Base-by-base conservation (phyloP, 805 yeast genomes). In the Gaillardinia entomophila region DNA sequence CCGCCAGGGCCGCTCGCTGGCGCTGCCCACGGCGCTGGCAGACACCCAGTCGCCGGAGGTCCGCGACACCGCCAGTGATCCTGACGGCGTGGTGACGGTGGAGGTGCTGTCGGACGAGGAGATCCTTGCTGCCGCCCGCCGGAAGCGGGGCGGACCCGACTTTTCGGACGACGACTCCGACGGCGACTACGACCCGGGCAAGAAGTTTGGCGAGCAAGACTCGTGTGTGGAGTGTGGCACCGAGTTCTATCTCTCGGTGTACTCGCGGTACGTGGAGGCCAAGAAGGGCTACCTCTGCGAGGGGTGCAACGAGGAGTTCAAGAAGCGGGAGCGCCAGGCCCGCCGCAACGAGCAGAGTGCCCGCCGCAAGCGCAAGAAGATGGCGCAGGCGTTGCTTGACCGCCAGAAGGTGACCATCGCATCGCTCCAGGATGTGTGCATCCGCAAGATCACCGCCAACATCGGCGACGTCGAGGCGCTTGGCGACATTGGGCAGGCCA, bases 351-450 rank as follows among this genome's bases (percentile, higher is more conserved):
- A 79, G 55, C 49, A 78, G 15, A 71, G 73, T 33, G 85, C 84
- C 12, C 67, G 92, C 32, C 82, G 82, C 51, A 74, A 75, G 45
- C 73, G 95, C 37, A 84, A 83, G 62, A 78, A 77, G 59, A 63
- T 82, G 29, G 96, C 97, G 1, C 83, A 80, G 35, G 94, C 96
- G 3, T 66, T 92, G 27, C 63, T 92, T 31, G 89, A 92, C 47
- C 73, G 78, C 48, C 72, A 76, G 35, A 77, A 75, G 15, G 76
- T 73, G 23, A 67, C 61, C 33, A 53, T 84, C 4, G 82, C 94
- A 2, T 69, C 83, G 7, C 63, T 92, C 26, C 97, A 88, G 56
- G 96, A 88, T 43, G 49, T 82, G 15, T 86, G 97, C 47, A 83
- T 92, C 39, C 60, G 68, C 19, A 65, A 74, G 12, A 77, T 85